phyloP scores from a whole-genome alignment of 108 stramenopile species.

The Pseudonitzschia multiseries region DNA sequence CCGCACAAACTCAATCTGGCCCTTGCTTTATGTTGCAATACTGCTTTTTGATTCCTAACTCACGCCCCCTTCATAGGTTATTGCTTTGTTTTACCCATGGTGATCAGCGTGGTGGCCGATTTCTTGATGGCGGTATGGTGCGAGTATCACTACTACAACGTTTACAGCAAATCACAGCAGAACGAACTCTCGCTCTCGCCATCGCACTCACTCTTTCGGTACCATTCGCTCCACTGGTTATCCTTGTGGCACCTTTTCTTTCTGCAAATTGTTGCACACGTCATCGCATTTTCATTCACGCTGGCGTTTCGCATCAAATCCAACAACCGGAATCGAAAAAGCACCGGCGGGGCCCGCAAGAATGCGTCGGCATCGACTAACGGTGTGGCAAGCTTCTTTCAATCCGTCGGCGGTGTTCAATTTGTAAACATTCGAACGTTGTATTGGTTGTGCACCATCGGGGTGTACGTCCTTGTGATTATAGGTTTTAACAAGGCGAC shows the following conservation, averaged over 20 bases:
- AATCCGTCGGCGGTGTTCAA: neutral
- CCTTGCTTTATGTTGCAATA: too few relatives aligned
- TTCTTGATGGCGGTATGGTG: neutral
- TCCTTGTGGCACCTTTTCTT: slow-evolving; percentile 11
- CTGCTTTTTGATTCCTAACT: too few relatives aligned
- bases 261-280: slow-evolving; percentile 2
- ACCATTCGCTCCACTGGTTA: slow-evolving; percentile 7
- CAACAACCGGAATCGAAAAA: neutral
- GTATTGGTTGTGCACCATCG: slow-evolving; percentile 7
- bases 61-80: too few relatives aligned
- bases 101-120: slow-evolving; percentile 1
- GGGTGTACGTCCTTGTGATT: slow-evolving; percentile 2
- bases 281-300: slow-evolving; percentile 14
- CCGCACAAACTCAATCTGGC: too few relatives aligned
- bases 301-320: slow-evolving; percentile 4
- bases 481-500: slow-evolving; percentile 1
- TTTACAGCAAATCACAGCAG: neutral
- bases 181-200: neutral
- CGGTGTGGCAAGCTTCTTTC: neutral
- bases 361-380: too few relatives aligned
- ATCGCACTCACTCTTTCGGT: neutral
- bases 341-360: too few relatives aligned
- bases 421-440: neutral
- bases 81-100: slow-evolving; percentile 19
- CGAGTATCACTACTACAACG: slow-evolving; percentile 4